These are phyloP conservation scores for Ogataea glucozyma DNA, from an alignment of 805 yeast genomes.

Conservation along the genomic window DNA sequence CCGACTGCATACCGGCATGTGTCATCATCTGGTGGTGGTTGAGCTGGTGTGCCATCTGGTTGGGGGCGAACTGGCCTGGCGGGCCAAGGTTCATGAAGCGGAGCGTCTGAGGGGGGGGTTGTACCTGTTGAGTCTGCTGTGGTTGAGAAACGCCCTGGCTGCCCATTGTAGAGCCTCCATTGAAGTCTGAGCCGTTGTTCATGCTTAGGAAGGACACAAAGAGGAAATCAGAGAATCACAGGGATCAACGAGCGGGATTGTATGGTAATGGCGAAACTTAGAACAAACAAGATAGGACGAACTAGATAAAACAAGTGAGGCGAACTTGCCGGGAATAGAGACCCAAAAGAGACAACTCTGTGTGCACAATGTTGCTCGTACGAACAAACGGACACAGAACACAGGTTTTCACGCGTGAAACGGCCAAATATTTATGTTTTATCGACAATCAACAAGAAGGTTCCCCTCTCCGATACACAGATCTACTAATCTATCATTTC, in stretches of 20 bases:
- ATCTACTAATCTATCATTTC: slow-evolving; percentile 4
- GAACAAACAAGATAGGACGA: too few species aligned
- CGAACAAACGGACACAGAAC: too few species aligned
- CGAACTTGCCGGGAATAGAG: neutral
- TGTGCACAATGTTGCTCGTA: too few species aligned
- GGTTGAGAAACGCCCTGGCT: slow-evolving; percentile 4
- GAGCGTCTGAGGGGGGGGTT: slow-evolving; percentile 12
- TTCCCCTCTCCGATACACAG: slow-evolving; percentile 1
- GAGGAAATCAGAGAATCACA: too few species aligned
- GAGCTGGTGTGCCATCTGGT: slow-evolving; percentile 15
- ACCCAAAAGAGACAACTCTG: neutral
- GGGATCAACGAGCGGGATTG: too few species aligned
- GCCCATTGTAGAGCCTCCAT: slow-evolving; percentile 3
- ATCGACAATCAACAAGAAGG: neutral
- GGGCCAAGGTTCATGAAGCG: slow-evolving; percentile 15
- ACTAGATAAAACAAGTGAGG: too few species aligned
- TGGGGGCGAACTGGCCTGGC: slow-evolving; percentile 12
- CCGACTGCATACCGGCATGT: slow-evolving; percentile 13
- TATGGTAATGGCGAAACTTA: too few species aligned
- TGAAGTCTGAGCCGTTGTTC: slow-evolving; percentile 6
- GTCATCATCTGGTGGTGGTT: slow-evolving; percentile 14
- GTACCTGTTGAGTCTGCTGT: slow-evolving; percentile 11
- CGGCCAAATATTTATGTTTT: neutral
- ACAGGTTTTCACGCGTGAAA: too few species aligned
- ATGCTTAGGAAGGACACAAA: neutral